Evolutionary conservation across 2,329 filamentous ascomycete genomes (phyloP).

Genomic region (Trichophyton mentagrophytes): DNA sequence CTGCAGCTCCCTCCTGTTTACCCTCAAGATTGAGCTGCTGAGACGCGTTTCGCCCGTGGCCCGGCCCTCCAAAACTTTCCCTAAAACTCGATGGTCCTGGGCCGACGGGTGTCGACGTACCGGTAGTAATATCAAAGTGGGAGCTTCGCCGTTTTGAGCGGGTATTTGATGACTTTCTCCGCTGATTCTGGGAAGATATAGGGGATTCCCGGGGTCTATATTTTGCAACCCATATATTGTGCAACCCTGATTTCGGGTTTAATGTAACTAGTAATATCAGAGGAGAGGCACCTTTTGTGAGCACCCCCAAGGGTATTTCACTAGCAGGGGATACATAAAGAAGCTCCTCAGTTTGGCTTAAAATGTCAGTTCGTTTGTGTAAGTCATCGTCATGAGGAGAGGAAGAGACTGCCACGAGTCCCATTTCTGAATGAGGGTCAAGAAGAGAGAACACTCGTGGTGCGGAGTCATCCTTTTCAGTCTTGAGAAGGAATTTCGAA

Average conservation of each 20-base stretch:
- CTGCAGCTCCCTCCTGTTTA: slow-evolving; percentile 43
- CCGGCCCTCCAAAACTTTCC: slow-evolving; percentile 58
- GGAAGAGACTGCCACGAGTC: slow-evolving; percentile 56
- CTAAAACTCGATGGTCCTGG: slow-evolving; percentile 51
- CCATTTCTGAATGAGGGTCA: slow-evolving; percentile 74
- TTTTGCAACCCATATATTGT: slow-evolving; percentile 72
- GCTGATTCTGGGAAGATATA: slow-evolving; percentile 22
- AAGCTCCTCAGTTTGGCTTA: slow-evolving; percentile 69
- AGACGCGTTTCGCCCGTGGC: slow-evolving; percentile 32
- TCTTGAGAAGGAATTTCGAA: slow-evolving; percentile 47
- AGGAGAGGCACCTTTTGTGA: slow-evolving; percentile 32
- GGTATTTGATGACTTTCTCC: slow-evolving; percentile 39
- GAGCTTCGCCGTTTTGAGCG: slow-evolving; percentile 57
- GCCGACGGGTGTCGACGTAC: slow-evolving; percentile 59
- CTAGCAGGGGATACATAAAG: slow-evolving; percentile 64
- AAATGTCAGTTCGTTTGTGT: slow-evolving; percentile 39
- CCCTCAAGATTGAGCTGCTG: slow-evolving; percentile 34
- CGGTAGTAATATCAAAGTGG: slow-evolving; percentile 51
- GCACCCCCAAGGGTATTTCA: slow-evolving; percentile 18
- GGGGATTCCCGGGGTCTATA: slow-evolving; percentile 57
- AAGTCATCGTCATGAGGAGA: slow-evolving; percentile 20
- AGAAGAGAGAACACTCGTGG: slow-evolving; percentile 65
- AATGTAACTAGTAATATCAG: slow-evolving; percentile 68
- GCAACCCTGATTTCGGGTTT: slow-evolving; percentile 61
- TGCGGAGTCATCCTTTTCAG: slow-evolving; percentile 44